Evolutionary conservation across 202 grass and related monocot species (phyloP), one percentile per base, ranked within the genome.

Genomic region (Schoenoplectus triqueter): DNA sequence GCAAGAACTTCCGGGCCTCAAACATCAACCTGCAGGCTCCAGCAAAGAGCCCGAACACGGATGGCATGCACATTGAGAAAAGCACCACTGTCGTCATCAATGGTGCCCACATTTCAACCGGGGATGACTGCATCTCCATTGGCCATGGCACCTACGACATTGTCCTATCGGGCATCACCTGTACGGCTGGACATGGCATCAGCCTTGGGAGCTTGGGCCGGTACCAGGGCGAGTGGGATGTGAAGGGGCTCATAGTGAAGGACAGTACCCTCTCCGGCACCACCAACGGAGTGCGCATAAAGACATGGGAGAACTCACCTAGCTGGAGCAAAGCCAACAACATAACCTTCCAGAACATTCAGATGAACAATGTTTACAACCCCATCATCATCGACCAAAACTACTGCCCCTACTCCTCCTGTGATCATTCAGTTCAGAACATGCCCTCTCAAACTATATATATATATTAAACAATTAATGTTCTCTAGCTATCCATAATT

Each of bases 351-450:
- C 67, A 88, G 75, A 92, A 90, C 69, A 70, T 95, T 7, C 20
- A 86, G 6, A 92, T 95, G 93, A 82, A 86, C 10, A 87, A 89
- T 48, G 93, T 92, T 13, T 63, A 49, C 59, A 92, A 95, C 64
- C 90, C 93, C 11, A 88, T 95, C 87, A 88, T 92, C 74, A 95
- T 95, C 64, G 93, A 95, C 80, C 93, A 95, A 82, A 90, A 76
- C 45, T 95, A 92, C 88, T 95, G 93, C 74, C 93, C 93, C 21
- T 92, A 84, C 73, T 82, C 82, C 61, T 78, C 80, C n/a, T 92
- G 89, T 66, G 80, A 87, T 56, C 85, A 80, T 67, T 83, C 80
- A 55, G 86, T 90, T 71, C 18, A 21, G 10, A 31, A 75, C 21
- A 31, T 31, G 31, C 31, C 18, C 45, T 66, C 63, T 72, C 7